phyloP scores from a whole-genome alignment of 495 filamentous ascomycete species.

The Margaritispora aquatica region DNA sequence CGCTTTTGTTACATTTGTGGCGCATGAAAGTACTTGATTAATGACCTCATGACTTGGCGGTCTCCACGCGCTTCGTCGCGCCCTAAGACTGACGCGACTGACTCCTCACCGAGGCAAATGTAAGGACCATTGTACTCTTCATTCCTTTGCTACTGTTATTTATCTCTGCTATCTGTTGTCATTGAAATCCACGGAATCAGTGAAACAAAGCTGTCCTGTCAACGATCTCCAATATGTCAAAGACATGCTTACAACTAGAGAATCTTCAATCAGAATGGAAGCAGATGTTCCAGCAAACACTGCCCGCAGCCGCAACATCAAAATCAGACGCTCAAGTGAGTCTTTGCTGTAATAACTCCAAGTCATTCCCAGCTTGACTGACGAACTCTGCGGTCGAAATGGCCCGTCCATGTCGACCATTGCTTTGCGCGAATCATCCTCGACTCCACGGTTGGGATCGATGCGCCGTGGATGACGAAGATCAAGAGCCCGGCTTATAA shows the following conservation, averaged over 20 bases:
- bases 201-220: no score
- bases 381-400: conserved; percentile 6
- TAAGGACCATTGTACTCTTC: not conserved
- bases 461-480: conserved; percentile 21
- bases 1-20: not conserved
- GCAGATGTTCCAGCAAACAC: conserved; percentile 15
- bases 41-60: conserved; percentile 21
- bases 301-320: conserved; percentile 14
- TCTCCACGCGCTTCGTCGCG: conserved; percentile 9
- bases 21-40: not conserved
- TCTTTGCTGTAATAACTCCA: not conserved
- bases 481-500: conserved; percentile 22
- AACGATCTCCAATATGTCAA: not conserved
- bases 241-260: conserved; percentile 13
- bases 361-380: not conserved
- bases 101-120: not conserved
- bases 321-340: conserved; percentile 9
- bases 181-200: no score
- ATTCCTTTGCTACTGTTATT: no score
- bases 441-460: conserved; percentile 20
- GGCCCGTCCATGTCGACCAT: conserved; percentile 16
- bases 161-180: no score
- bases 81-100: conserved; percentile 20
- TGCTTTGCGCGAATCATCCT: conserved; percentile 27
- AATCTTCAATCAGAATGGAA: conserved; percentile 21